Base-by-base conservation (phyloP, 208 protist genomes). In the Zelonia costaricensis region DNA sequence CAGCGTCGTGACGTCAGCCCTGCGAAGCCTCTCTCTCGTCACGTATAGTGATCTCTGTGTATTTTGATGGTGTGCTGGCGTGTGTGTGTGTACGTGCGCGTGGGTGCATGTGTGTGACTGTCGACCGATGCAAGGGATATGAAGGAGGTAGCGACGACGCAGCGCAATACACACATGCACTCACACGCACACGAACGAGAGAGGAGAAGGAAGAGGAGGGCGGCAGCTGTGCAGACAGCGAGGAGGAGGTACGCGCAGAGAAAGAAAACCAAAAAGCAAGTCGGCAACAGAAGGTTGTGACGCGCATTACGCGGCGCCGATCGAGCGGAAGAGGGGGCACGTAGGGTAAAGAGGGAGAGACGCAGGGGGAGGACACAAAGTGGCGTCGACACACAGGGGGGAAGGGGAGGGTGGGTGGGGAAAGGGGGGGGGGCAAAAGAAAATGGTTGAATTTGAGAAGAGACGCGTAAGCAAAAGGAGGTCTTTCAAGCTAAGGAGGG, bases 401-500 rank as follows among this genome's bases (percentile, higher is more conserved):
- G 5, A 45, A 16, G 30, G 28, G n/a, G 28, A 18, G 49, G 28
- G 20, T 28, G 42, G 27, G 52, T 38, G 33, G 33, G 33, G 36
- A 31, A 9, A 23, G 15, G 13, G 25, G 15, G 23, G 18, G 16
- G n/a, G 16, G 42, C n/a, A 42, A 54, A 46, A 46, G 7, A 18
- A 59, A 36, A 22, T 23, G 23, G 33, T 15, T 25, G 52, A 38
- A 46, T 18, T 30, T 38, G 44, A 31, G 15, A 28, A 46, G 33
- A 39, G 40, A 35, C 35, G 42, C 42, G 43, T 23, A 61, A 61
- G 36, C 22, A 52, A 45, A 44, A 40, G 45, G 3, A 49, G 30
- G 20, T n/a, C 16, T 10, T 56, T 51, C 62, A 58, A 59, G 25
- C 51, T 54, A 69, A 62, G 66, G 23, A 58, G 16, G 30, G 39